These are phyloP conservation scores for Achaetomium macrosporum DNA, from an alignment of 2,329 filamentous ascomycete species.

Conservation along the genomic window DNA sequence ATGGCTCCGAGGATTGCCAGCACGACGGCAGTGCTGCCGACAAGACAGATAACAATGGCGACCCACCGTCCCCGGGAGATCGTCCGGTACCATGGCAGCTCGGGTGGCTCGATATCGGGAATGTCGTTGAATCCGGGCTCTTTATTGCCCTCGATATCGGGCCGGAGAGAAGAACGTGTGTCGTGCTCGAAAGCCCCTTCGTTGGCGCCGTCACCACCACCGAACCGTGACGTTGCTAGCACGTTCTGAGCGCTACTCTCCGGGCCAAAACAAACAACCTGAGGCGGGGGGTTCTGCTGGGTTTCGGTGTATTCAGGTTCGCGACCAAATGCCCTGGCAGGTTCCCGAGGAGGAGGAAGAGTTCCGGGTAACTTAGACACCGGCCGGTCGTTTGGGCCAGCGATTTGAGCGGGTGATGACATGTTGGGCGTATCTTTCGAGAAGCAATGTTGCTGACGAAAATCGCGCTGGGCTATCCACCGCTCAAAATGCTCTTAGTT, in stretches of 20 bases:
- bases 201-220: conserved; percentile 3
- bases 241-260: not conserved
- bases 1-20: conserved; percentile 23
- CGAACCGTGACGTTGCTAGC: not conserved
- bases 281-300: conserved; percentile 16
- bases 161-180: conserved; percentile 1
- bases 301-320: conserved; percentile 19
- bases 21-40: conserved; percentile 20
- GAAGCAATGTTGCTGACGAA: not conserved
- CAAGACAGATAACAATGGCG: conserved; percentile 9
- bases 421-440: conserved; percentile 4
- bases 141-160: conserved; percentile 11
- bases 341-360: not conserved
- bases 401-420: conserved; percentile 9
- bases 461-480: too few species aligned
- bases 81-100: conserved; percentile 21
- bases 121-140: conserved; percentile 9
- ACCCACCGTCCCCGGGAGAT: conserved; percentile 17
- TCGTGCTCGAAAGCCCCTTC: conserved; percentile 1
- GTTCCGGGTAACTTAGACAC: conserved; percentile 5
- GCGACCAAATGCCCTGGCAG: conserved; percentile 10
- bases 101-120: conserved; percentile 16
- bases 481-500: too few species aligned
- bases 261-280: conserved; percentile 6
- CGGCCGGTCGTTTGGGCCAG: conserved; percentile 7